Conservation (phyloP, 148 eudicot species). For the Spergularia marina region DNA sequence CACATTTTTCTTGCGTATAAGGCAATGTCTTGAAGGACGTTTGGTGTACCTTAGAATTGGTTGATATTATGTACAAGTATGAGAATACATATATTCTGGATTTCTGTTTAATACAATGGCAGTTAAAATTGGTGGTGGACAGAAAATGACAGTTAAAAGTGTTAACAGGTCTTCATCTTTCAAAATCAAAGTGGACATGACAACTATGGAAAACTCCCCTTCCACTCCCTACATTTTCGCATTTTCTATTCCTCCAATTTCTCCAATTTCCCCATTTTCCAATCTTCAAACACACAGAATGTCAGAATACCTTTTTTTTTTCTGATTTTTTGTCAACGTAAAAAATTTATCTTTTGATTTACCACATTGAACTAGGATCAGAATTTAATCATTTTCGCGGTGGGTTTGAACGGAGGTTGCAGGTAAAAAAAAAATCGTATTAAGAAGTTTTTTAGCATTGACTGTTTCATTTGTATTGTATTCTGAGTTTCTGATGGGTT, state of each 20-base stretch:
- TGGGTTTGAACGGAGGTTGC: not conserved
- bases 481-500: not conserved
- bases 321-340: no score
- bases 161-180: conserved; percentile 15
- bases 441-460: not conserved
- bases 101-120: conserved; percentile 7
- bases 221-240: conserved; percentile 10
- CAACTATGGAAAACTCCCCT: conserved; percentile 11
- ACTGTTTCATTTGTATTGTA: not conserved
- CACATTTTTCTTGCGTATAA: not conserved
- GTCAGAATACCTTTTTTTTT: not conserved
- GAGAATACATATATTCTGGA: not conserved
- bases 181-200: not conserved
- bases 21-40: not conserved
- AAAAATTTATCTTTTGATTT: not conserved
- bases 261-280: not conserved
- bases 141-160: conserved; percentile 19
- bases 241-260: not conserved
- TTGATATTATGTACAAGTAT: no score
- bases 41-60: not conserved
- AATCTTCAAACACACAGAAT: not conserved
- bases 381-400: not conserved
- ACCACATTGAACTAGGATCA: not conserved
- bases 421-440: not conserved
- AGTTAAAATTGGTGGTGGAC: conserved; percentile 8